Evolutionary conservation across 441 rosid genomes (phyloP).

Genomic region (Euphorbia schlechtendalii): DNA sequence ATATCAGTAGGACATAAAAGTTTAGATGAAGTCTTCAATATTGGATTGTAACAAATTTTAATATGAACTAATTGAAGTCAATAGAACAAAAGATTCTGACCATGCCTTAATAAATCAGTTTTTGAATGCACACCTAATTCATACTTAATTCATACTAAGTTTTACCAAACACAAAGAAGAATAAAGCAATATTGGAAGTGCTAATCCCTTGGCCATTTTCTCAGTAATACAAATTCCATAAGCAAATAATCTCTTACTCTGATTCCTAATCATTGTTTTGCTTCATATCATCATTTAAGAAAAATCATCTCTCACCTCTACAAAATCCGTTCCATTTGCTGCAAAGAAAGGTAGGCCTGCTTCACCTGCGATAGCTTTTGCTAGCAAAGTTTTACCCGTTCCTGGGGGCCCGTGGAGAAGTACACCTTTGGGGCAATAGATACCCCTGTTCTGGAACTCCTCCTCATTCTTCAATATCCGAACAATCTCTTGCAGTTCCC

Average conservation of each 20-base stretch:
- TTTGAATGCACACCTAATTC: background rate
- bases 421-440: constrained; percentile 96
- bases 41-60: background rate
- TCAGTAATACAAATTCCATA: background rate
- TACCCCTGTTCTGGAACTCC: constrained; percentile 85
- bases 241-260: background rate
- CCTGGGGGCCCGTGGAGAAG: constrained; percentile 99
- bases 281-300: background rate
- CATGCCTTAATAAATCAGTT: background rate
- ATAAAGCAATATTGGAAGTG: background rate
- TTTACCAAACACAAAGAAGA: background rate
- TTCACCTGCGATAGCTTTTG: constrained; percentile 99
- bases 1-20: background rate
- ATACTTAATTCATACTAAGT: background rate
- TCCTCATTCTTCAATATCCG: constrained; percentile 82
- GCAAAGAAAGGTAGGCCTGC: constrained; percentile 98
- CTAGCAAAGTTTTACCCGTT: constrained; percentile 93
- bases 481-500: constrained; percentile 88
- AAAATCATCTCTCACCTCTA: constrained; percentile 53
- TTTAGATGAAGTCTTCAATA: background rate
- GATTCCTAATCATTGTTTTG: background rate
- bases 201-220: background rate
- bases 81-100: background rate
- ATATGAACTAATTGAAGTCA: background rate
- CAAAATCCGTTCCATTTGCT: constrained; percentile 95